Evolutionary conservation across 2,329 filamentous ascomycete genomes (phyloP).

Genomic region (Colletotrichum melonis): DNA sequence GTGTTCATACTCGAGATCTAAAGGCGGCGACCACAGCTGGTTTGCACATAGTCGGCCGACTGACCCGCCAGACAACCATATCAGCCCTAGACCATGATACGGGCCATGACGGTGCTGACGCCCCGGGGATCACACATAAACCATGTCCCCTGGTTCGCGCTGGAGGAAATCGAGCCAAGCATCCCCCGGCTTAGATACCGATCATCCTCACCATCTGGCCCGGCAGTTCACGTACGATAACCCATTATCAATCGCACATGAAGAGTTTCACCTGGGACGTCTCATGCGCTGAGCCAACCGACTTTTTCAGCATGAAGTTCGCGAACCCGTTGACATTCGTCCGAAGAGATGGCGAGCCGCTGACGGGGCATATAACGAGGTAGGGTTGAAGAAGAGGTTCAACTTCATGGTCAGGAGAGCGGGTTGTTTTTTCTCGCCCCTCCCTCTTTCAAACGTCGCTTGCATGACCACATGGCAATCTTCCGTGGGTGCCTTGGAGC

Average conservation of each 20-base stretch:
- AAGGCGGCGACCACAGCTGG: not conserved
- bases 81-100: slow-evolving; percentile 1
- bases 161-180: not conserved
- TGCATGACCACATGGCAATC: slow-evolving; percentile 8
- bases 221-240: slow-evolving; percentile 19
- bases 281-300: slow-evolving; percentile 1
- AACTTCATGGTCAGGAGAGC: not conserved
- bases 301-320: slow-evolving; percentile 3
- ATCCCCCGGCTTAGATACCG: slow-evolving; percentile 13
- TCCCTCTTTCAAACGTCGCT: not conserved
- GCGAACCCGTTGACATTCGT: slow-evolving; percentile 21
- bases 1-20: not conserved
- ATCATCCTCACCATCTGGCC: not conserved
- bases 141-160: slow-evolving; percentile 1
- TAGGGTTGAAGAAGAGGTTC: not conserved
- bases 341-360: not conserved
- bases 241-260: slow-evolving; percentile 19
- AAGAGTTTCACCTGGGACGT: slow-evolving; percentile 24
- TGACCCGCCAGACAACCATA: slow-evolving; percentile 9
- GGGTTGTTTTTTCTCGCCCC: not conserved
- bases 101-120: not conserved
- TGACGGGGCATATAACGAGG: not conserved
- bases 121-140: not conserved
- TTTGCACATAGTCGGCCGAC: not conserved
- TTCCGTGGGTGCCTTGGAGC: not conserved